These are phyloP conservation scores for Candida broadrunensis DNA, from an alignment of 805 yeast species.

Conservation along the genomic window DNA sequence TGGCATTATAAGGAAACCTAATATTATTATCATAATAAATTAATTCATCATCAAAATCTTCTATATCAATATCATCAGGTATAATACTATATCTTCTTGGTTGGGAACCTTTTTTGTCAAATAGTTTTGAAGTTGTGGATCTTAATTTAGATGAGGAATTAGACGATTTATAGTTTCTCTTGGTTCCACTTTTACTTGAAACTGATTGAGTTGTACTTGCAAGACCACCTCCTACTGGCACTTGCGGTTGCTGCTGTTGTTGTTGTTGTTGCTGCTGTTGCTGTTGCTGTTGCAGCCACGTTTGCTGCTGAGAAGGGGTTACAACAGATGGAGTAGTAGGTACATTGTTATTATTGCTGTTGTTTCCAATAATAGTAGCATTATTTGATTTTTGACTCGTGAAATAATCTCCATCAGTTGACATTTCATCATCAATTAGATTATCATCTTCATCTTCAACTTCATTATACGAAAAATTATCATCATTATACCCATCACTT, in stretches of 20 bases:
- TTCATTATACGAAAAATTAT: slow-evolving; percentile 15
- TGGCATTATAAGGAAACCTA: slow-evolving; percentile 32
- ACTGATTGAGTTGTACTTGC: slow-evolving; percentile 1
- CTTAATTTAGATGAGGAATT: slow-evolving; percentile 45
- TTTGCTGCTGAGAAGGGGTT: slow-evolving; percentile 1
- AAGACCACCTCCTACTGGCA: not conserved
- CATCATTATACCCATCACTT: slow-evolving; percentile 21
- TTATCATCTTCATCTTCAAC: slow-evolving; percentile 20
- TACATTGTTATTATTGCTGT: not conserved
- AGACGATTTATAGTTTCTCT: slow-evolving; percentile 27
- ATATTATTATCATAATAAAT: slow-evolving; percentile 43
- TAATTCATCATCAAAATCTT: slow-evolving; percentile 52
- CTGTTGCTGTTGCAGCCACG: not conserved
- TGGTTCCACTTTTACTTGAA: slow-evolving; percentile 19
- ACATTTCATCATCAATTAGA: slow-evolving; percentile 20
- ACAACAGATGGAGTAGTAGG: slow-evolving; percentile 6
- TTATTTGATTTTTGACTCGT: slow-evolving; percentile 2
- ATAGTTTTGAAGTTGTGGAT: slow-evolving; percentile 70
- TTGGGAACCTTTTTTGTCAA: slow-evolving; percentile 70
- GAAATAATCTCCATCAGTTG: slow-evolving; percentile 27
- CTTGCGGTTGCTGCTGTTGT: slow-evolving; percentile 1
- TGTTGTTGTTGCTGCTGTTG: slow-evolving; percentile 1
- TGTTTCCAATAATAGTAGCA: not conserved
- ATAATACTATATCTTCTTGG: slow-evolving; percentile 72
- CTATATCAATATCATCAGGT: slow-evolving; percentile 58